These are phyloP conservation scores for Pseudogymnoascus sp. DNA, from an alignment of 2,329 filamentous ascomycete species.

Conservation along the genomic window DNA sequence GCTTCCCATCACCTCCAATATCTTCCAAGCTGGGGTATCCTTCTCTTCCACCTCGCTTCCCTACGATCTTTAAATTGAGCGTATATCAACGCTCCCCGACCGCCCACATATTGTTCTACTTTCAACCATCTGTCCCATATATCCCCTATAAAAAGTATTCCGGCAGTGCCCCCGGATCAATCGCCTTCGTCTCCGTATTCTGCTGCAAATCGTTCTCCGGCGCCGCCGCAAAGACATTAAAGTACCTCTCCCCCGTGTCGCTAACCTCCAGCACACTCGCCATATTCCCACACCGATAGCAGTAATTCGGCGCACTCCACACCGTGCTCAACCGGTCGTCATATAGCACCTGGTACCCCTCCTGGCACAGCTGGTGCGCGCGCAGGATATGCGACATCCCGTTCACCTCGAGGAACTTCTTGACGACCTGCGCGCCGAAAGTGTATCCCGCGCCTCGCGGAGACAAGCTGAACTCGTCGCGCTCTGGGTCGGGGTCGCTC, in stretches of 20 bases:
- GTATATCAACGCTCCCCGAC: neutral
- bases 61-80: neutral
- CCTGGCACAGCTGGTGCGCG: conserved; percentile 96
- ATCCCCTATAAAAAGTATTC: conserved; percentile 57
- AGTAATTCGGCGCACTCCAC: conserved; percentile 85
- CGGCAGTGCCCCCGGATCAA: conserved; percentile 53
- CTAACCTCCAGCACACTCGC: conserved; percentile 95
- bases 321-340: conserved; percentile 92
- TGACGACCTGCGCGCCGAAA: conserved; percentile 94
- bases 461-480: conserved; percentile 92
- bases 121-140: neutral
- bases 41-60: neutral
- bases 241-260: conserved; percentile 84
- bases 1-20: neutral
- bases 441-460: conserved; percentile 94
- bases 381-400: conserved; percentile 95
- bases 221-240: conserved; percentile 95
- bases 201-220: conserved; percentile 89
- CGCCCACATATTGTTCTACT: neutral
- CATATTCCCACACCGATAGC: conserved; percentile 90
- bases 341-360: conserved; percentile 94
- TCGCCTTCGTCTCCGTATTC: conserved; percentile 63
- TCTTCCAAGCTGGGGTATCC: neutral
- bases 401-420: conserved; percentile 96
- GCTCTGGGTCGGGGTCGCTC: conserved; percentile 95